Evolutionary conservation across 148 eudicot species (phyloP).

Genomic region (Rhododendron simsii): DNA sequence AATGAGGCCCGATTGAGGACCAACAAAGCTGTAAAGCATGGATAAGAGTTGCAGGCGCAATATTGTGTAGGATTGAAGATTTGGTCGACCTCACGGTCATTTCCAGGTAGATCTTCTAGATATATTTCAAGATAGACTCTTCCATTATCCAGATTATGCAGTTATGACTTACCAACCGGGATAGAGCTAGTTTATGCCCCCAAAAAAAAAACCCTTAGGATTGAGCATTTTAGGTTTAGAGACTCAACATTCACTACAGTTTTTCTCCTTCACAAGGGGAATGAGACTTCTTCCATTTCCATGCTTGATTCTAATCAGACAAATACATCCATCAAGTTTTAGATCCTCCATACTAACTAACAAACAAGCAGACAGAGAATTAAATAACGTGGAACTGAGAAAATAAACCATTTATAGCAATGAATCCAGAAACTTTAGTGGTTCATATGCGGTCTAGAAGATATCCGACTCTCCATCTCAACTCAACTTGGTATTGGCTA

Average conservation of each 20-base stretch:
- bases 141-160: neutral
- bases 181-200: neutral
- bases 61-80: neutral
- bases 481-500: neutral
- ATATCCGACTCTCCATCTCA: neutral
- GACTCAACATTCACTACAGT: neutral
- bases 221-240: neutral
- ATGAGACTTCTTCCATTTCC: neutral
- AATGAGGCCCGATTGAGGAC: neutral
- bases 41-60: neutral
- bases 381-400: neutral
- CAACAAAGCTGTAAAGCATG: neutral
- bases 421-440: neutral
- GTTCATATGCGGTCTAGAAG: neutral
- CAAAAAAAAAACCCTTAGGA: neutral
- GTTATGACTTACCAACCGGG: neutral
- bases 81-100: neutral
- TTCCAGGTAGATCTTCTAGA: neutral
- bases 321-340: neutral
- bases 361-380: neutral
- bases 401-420: neutral
- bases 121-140: neutral
- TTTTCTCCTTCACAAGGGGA: neutral
- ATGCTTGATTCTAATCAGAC: neutral
- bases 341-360: neutral